Evolutionary conservation across 164 flowering plant genomes (phyloP), one percentile per base, ranked within the genome.

Genomic region (Warburgia ugandensis): DNA sequence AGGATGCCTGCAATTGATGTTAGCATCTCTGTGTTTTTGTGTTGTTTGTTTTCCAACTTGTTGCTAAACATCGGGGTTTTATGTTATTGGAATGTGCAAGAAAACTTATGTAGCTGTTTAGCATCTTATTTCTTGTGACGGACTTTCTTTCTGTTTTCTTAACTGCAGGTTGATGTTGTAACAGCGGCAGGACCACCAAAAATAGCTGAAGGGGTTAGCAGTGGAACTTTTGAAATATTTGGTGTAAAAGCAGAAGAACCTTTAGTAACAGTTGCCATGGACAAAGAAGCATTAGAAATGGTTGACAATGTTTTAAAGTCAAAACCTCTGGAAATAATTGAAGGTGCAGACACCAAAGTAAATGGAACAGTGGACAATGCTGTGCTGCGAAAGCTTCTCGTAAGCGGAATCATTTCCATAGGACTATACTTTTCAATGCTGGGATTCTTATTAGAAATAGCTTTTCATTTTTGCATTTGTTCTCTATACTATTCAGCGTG

Each of bases 301-400:
- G 10, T 25, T 3, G 56, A 38, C 33, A 39, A 39, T 28, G 49
- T 30, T 55, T 54, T 21, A 14, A 59, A 56, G 52, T 58, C 44
- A 14, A 56, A 54, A 56, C 51, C 19, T 23, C 48, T 50, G 2
- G 69, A 56, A 17, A 36, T 35, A 14, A 33, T 12, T 25, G 53
- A 50, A 42, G 30, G 53, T 1, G 42, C 13, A 29, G 73, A 58
- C 19, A 47, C 65, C 17, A 62, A 72, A 25, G 53, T 48, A 16
- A 75, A 42, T 32, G 75, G 67, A 35, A 44, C 28, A 39, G 19
- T 74, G 5, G 79, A 77, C 39, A 79, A 68, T 64, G 42, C 22
- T 20, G 73, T 77, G 17, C 39, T 80, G 20, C 63, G 79, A 59
- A 72, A 70, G 68, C 79, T 75, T 66, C 83, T 76, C 68, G 86